A percentile compares a stretch with the other conserved stretches of the same genome.
Evolutionary conservation across 108 stramenopile species (phyloP).

Genomic region (Pseudonitzschia pungens): DNA sequence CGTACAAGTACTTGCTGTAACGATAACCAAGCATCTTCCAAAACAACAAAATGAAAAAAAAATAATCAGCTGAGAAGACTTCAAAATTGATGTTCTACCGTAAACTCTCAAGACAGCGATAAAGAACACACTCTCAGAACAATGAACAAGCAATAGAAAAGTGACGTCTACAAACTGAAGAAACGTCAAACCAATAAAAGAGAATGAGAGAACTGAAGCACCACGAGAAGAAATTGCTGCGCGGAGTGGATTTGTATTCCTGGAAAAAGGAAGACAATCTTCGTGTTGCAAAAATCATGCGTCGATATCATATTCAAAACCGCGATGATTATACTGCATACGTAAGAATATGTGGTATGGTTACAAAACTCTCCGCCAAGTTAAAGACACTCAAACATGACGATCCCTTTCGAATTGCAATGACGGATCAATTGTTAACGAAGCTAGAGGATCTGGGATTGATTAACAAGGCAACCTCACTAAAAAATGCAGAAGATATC

Average conservation of each 20-base stretch:
- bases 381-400: conserved; percentile 85
- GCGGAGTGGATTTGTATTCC: conserved; percentile 95
- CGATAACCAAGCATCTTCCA: too few relatives aligned
- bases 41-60: too few relatives aligned
- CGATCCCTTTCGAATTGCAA: conserved; percentile 94
- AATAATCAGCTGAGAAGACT: too few relatives aligned
- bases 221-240: conserved; percentile 98
- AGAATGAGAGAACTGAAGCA: conserved; percentile 92
- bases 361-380: conserved; percentile 89
- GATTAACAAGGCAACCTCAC: conserved; percentile 80
- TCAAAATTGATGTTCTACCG: too few relatives aligned
- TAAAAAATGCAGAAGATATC: conserved; percentile 91
- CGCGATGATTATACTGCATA: conserved; percentile 96
- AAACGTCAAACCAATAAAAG: background rate
- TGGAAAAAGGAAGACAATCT: conserved; percentile 97
- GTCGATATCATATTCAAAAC: conserved; percentile 94
- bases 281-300: conserved; percentile 91
- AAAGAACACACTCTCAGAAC: too few relatives aligned
- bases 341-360: conserved; percentile 87
- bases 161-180: too few relatives aligned
- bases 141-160: too few relatives aligned
- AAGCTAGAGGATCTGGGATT: conserved; percentile 92
- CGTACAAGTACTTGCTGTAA: too few relatives aligned
- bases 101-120: too few relatives aligned
- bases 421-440: conserved; percentile 94